Evolutionary conservation across 2,329 filamentous ascomycete species (phyloP).

Genomic region (Acarospora socialis): DNA sequence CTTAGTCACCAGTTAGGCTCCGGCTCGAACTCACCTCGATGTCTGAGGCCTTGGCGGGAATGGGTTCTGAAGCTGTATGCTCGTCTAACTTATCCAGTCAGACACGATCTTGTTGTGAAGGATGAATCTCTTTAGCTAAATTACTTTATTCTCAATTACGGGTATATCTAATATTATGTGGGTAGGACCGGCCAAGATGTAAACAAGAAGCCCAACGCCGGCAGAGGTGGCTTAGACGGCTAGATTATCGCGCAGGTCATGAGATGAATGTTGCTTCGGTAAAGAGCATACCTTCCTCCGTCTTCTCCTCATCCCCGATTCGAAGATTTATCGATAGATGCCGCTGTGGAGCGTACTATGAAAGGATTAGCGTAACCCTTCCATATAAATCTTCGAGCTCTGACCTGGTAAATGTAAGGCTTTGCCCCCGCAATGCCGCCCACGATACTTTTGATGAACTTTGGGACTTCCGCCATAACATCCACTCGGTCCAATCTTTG

Average conservation of each 20-base stretch:
- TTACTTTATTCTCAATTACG: no score
- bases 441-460: constrained; percentile 89
- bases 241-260: constrained; percentile 25
- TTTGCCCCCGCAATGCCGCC: constrained; percentile 78
- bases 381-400: constrained; percentile 15
- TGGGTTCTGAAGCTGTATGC: no score
- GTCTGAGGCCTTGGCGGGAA: no score
- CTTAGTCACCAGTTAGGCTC: no score
- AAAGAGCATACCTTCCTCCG: constrained; percentile 67
- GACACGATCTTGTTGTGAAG: no score
- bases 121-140: no score
- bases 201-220: no score
- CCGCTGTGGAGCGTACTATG: constrained; percentile 53
- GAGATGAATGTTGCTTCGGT: constrained; percentile 95
- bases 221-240: no score
- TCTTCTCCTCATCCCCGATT: constrained; percentile 62
- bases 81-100: no score
- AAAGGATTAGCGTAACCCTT: constrained; percentile 14
- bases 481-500: constrained; percentile 69
- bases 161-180: no score
- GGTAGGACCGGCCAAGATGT: no score
- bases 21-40: no score
- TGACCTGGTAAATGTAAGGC: constrained; percentile 93
- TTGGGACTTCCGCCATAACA: constrained; percentile 91
- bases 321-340: constrained; percentile 68